Conservation (phyloP, 176 grass and related monocot genomes). For the Chrysopogon serrulatus region DNA sequence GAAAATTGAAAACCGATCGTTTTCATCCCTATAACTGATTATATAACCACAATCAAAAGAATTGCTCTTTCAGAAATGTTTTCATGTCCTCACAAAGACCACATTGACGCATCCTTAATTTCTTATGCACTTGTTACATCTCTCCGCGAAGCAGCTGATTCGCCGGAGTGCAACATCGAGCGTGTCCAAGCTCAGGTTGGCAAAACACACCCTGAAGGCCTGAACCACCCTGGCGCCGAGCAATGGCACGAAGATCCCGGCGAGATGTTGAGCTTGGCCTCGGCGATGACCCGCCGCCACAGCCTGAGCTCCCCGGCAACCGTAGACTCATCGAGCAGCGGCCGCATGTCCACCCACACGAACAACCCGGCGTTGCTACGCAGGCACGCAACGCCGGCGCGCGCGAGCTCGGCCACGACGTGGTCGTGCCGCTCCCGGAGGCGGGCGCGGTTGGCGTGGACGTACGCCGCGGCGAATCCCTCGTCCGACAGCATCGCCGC, state of each 20-base stretch:
- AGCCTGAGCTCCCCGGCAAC: constrained; percentile 38
- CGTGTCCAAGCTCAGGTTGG: constrained; percentile 47
- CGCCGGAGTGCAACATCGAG: constrained; percentile 41
- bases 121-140: background rate
- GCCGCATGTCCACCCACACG: constrained; percentile 50
- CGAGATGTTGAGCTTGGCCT: constrained; percentile 50
- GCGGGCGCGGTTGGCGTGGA: too few relatives aligned
- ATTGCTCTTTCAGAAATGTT: too few relatives aligned
- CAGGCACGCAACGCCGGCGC: constrained; percentile 37
- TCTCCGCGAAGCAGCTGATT: constrained; percentile 33
- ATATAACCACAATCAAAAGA: too few relatives aligned
- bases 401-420: constrained; percentile 14
- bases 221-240: constrained; percentile 52
- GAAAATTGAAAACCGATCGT: too few relatives aligned
- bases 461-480: constrained; percentile 37
- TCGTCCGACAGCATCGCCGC: constrained; percentile 38
- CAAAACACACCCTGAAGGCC: constrained; percentile 64
- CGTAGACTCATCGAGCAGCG: constrained; percentile 36
- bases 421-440: constrained; percentile 35
- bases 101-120: background rate
- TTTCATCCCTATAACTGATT: too few relatives aligned
- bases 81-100: background rate
- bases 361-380: constrained; percentile 51
- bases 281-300: constrained; percentile 33
- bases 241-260: constrained; percentile 56